Evolutionary conservation across 169 alveolate genomes (phyloP).

Genomic region (Plasmodium yoelii): DNA sequence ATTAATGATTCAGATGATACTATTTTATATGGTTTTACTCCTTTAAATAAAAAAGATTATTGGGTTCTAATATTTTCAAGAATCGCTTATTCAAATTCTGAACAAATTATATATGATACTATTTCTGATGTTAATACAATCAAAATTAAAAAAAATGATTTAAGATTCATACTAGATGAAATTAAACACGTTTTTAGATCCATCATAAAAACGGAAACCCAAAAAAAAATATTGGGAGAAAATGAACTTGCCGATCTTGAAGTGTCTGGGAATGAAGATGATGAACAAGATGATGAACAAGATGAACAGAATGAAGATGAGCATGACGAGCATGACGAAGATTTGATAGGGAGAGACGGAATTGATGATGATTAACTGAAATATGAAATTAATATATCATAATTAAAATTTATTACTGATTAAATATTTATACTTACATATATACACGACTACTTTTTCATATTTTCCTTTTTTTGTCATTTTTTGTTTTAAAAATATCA

Average conservation of each 20-base stretch:
- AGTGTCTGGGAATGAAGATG: background rate
- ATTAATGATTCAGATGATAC: constrained; percentile 57
- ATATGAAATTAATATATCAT: too few relatives aligned
- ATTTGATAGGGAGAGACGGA: background rate
- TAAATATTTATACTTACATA: too few relatives aligned
- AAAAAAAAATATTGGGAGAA: too few relatives aligned
- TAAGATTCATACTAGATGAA: constrained; percentile 37
- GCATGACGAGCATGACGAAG: background rate
- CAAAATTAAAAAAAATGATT: constrained; percentile 26
- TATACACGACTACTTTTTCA: too few relatives aligned
- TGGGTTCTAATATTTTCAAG: constrained; percentile 48
- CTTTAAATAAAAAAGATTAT: constrained; percentile 42
- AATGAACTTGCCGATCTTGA: background rate
- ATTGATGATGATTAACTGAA: background rate
- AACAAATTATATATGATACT: constrained; percentile 41
- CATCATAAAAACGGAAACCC: background rate
- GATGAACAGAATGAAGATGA: constrained; percentile 1
- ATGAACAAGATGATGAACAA: background rate
- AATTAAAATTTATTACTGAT: too few relatives aligned
- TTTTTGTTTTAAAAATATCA: too few relatives aligned
- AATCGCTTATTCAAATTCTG: constrained; percentile 35
- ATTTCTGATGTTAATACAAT: constrained; percentile 50
- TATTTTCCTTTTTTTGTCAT: too few relatives aligned
- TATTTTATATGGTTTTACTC: constrained; percentile 50
- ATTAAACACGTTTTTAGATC: constrained; percentile 46